phyloP scores from a whole-genome alignment of 306 rosid species.

The Medicago lupulina region DNA sequence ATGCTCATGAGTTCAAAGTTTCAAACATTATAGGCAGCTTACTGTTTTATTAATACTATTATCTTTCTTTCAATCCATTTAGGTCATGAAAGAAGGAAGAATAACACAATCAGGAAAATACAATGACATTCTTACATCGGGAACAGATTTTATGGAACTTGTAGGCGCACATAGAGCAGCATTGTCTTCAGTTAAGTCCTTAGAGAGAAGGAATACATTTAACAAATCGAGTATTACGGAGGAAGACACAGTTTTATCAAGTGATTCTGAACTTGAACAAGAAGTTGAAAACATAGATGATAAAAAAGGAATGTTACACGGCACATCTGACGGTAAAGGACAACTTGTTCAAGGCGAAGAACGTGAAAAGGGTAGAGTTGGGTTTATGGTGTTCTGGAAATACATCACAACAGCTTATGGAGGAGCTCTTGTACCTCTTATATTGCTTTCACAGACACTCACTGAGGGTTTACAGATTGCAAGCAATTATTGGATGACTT shows the following conservation, averaged over 20 bases:
- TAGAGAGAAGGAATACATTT: slow-evolving; percentile 39
- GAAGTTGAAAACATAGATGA: slow-evolving; percentile 46
- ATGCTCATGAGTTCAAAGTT: background rate
- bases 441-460: slow-evolving; percentile 66
- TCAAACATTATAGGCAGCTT: background rate
- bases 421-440: slow-evolving; percentile 83
- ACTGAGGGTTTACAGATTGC: slow-evolving; percentile 63
- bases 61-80: slow-evolving; percentile 10
- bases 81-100: slow-evolving; percentile 91
- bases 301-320: slow-evolving; percentile 45
- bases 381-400: slow-evolving; percentile 71
- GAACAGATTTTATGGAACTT: slow-evolving; percentile 79
- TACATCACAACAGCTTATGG: slow-evolving; percentile 71
- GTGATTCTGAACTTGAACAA: slow-evolving; percentile 39
- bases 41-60: slow-evolving; percentile 8
- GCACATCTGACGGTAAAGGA: slow-evolving; percentile 51
- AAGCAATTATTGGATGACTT: slow-evolving; percentile 93
- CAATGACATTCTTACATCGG: slow-evolving; percentile 66
- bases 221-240: slow-evolving; percentile 22
- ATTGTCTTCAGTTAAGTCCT: slow-evolving; percentile 59
- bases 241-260: slow-evolving; percentile 39
- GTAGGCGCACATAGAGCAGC: slow-evolving; percentile 82
- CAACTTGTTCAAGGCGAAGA: slow-evolving; percentile 93
- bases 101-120: slow-evolving; percentile 84
- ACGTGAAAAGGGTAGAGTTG: slow-evolving; percentile 82